Evolutionary conservation across 2,329 filamentous ascomycete species (phyloP).

Genomic region (Penicillium italicum): DNA sequence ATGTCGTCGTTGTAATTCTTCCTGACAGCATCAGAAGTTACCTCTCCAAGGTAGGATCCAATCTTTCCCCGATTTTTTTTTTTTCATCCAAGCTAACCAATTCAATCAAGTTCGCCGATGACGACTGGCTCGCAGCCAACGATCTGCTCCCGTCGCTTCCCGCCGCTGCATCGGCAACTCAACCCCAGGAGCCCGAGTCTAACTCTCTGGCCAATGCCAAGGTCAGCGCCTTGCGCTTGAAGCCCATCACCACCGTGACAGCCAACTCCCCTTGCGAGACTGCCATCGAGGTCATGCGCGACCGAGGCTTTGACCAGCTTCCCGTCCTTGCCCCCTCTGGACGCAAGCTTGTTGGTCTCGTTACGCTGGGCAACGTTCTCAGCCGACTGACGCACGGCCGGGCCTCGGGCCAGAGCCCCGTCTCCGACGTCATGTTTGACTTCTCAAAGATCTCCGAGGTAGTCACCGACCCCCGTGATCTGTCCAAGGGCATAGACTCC

Average conservation of each 20-base stretch:
- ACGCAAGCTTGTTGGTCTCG: constrained; percentile 77
- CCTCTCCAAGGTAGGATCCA: constrained; percentile 67
- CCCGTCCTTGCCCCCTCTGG: constrained; percentile 73
- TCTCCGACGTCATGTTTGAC: constrained; percentile 93
- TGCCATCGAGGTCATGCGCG: constrained; percentile 96
- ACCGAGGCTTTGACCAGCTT: constrained; percentile 96
- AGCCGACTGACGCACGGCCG: constrained; percentile 83
- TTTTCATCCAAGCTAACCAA: constrained; percentile 10
- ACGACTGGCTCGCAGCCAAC: constrained; percentile 98
- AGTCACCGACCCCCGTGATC: constrained; percentile 76
- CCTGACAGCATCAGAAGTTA: constrained; percentile 98
- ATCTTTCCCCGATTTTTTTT: background rate
- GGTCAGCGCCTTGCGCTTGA: constrained; percentile 77
- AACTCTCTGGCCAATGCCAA: constrained; percentile 77
- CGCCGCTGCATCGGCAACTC: constrained; percentile 35
- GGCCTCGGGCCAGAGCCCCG: constrained; percentile 67
- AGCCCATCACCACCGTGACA: constrained; percentile 84
- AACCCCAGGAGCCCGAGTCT: constrained; percentile 36
- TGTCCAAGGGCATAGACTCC: constrained; percentile 41
- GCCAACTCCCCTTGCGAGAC: constrained; percentile 70
- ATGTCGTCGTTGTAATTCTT: constrained; percentile 84
- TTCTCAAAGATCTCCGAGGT: constrained; percentile 85
- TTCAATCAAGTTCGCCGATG: constrained; percentile 73
- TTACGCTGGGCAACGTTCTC: constrained; percentile 91
- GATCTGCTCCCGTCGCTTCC: constrained; percentile 70